Base-by-base conservation (phyloP, 257 asterid genomes). In the Nicotiana sylvestris region DNA sequence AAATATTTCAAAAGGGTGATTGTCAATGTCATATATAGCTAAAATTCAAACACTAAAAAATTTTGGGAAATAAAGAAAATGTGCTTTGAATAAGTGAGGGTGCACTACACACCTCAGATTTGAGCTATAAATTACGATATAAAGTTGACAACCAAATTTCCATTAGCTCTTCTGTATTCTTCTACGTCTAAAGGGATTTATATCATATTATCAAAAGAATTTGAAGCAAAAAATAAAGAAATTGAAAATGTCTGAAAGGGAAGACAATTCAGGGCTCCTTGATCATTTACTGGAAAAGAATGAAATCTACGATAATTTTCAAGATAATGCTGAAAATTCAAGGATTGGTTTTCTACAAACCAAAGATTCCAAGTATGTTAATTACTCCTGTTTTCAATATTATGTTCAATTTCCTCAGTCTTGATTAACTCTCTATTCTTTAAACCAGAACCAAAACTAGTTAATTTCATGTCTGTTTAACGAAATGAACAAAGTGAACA, bases 271-370 rank as follows among this genome's bases (percentile, higher is more conserved):
- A 3, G 61, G 79, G 7, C 39, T 72, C 13, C 79, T 35, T 46
- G 79, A 72, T 46, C 21, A 46, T 46, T 39, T 72, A 13, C 15
- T 72, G 79, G 61, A 72, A 35, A 46, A 72, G 79, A 72, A 72
- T 72, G 61, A 46, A 72, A 72, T 25, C 25, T 72, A 58, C n/a
- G 61, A 25, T 46, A 25, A 17, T 1, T 8, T 10, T 16, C 49
- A 67, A 27, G 61, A 25, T 46, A 25, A 17, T 8, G 10, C 21
- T 16, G 74, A 67, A 27, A 70, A 39, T 43, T 43, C 58, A 70
- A 33, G 32, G 3, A 72, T 2, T 2, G 12, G 33, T 46, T 72
- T 35, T 46, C 35, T 46, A 21, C 37, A 25, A 25, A 72, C 8
- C 37, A 72, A 72, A 21, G n/a, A 46, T 12, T 72, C 60, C 60